Conservation (phyloP, 2,329 filamentous ascomycete species). For the Chaetomium sp. region DNA sequence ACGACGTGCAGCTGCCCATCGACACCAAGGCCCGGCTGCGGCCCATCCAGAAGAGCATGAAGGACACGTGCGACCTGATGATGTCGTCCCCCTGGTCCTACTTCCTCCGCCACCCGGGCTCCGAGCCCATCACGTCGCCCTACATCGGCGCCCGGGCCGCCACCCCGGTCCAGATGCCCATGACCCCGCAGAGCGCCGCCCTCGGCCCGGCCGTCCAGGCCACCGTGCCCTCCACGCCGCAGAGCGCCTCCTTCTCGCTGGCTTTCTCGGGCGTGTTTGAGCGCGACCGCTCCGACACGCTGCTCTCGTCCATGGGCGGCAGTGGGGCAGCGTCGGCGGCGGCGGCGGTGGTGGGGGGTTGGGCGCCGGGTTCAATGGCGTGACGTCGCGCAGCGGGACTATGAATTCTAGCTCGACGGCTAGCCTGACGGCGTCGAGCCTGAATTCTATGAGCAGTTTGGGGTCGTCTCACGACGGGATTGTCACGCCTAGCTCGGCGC, state of each 20-base stretch:
- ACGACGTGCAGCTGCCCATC: conserved; percentile 55
- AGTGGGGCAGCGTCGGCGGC: conserved; percentile 27
- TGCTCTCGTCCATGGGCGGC: conserved; percentile 46
- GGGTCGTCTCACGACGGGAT: conserved; percentile 38
- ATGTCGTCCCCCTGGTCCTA: conserved; percentile 60
- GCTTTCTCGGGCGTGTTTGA: conserved; percentile 64
- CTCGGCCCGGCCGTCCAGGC: conserved; percentile 88
- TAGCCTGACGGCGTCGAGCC: conserved; percentile 57
- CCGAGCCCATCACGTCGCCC: conserved; percentile 34
- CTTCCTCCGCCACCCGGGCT: conserved; percentile 36
- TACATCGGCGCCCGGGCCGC: conserved; percentile 33
- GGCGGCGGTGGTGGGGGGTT: conserved; percentile 38
- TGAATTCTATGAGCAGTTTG: conserved; percentile 40
- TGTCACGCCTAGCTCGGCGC: conserved; percentile 38
- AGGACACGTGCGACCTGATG: conserved; percentile 76
- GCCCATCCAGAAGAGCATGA: conserved; percentile 79
- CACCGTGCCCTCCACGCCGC: conserved; percentile 74
- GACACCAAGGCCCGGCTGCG: conserved; percentile 75
- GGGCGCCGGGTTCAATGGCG: not conserved
- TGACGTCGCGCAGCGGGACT: conserved; percentile 54
- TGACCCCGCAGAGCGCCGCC: conserved; percentile 86
- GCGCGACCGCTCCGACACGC: conserved; percentile 52
- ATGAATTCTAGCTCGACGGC: conserved; percentile 60
- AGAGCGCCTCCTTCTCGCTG: conserved; percentile 57
- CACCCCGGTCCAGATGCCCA: conserved; percentile 56